A percentile compares a stretch with the other conserved stretches of the same genome.
Evolutionary conservation across 1,284 basidiomycete genomes (phyloP).

Genomic region (Cutaneotrichosporon curvatum): DNA sequence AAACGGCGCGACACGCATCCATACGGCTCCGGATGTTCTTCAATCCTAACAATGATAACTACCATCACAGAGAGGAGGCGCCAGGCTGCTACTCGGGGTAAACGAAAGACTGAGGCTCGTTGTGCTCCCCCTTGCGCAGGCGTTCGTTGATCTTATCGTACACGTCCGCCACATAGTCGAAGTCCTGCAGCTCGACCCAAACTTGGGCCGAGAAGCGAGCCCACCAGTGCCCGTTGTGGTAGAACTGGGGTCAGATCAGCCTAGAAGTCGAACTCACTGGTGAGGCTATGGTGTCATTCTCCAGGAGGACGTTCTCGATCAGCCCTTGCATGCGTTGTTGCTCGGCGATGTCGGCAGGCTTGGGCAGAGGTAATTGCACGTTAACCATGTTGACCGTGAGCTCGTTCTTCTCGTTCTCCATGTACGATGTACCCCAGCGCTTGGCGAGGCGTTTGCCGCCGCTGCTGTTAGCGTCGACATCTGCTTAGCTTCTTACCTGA

Average conservation of each 20-base stretch:
- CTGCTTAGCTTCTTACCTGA: conserved; percentile 40
- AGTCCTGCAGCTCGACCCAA: conserved; percentile 54
- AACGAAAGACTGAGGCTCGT: no score
- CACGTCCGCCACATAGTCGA: conserved; percentile 32
- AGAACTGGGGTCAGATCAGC: conserved; percentile 21
- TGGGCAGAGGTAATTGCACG: conserved; percentile 39
- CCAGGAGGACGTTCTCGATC: conserved; percentile 26
- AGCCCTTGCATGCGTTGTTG: conserved; percentile 19
- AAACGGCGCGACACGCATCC: no score
- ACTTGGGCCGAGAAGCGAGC: conserved; percentile 63
- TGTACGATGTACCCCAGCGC: conserved; percentile 58
- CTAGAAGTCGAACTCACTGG: conserved; percentile 17
- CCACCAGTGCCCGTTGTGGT: conserved; percentile 64
- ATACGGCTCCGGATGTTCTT: no score
- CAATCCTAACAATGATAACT: no score
- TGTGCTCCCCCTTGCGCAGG: conserved; percentile 13
- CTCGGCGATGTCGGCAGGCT: conserved; percentile 19
- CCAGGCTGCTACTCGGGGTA: no score
- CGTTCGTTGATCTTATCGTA: conserved; percentile 29
- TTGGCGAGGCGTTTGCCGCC: conserved; percentile 63
- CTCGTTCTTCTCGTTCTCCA: conserved; percentile 57
- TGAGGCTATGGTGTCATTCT: conserved; percentile 28
- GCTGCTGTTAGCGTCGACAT: conserved; percentile 9
- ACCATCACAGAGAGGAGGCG: no score
- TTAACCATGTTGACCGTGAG: conserved; percentile 66